A percentile compares a stretch with the other conserved stretches of the same genome.
These are phyloP conservation scores for Penicillium sp. DNA, from an alignment of 2,329 filamentous ascomycete genomes.

Conservation along the genomic window DNA sequence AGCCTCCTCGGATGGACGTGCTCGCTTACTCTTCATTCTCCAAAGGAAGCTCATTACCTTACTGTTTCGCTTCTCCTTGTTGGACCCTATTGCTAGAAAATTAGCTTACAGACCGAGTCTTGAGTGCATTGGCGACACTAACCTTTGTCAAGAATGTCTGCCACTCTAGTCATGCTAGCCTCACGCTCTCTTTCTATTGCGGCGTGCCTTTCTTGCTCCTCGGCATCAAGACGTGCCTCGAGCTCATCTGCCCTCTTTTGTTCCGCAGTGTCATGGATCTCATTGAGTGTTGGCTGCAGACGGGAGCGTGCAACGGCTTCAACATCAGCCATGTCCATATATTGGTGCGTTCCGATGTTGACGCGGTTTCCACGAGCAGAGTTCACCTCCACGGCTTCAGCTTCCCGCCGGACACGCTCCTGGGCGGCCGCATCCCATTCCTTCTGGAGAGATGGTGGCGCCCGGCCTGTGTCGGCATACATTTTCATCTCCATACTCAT, in stretches of 20 bases:
- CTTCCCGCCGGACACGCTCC: slow-evolving; percentile 64
- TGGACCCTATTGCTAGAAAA: slow-evolving; percentile 1
- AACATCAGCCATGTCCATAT: slow-evolving; percentile 74
- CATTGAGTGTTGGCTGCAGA: slow-evolving; percentile 79
- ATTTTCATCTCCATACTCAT: slow-evolving; percentile 80
- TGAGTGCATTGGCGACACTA: slow-evolving; percentile 2
- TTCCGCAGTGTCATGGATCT: slow-evolving; percentile 78
- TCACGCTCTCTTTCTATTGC: slow-evolving; percentile 42
- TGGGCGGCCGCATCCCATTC: slow-evolving; percentile 80
- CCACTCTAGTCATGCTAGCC: slow-evolving; percentile 33
- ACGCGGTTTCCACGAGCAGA: slow-evolving; percentile 54
- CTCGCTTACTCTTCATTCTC: slow-evolving; percentile 29
- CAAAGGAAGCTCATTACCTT: slow-evolving; percentile 28
- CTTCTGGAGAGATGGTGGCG: slow-evolving; percentile 65
- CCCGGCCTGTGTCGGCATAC: slow-evolving; percentile 71
- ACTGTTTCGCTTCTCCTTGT: slow-evolving; percentile 21
- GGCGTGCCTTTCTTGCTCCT: slow-evolving; percentile 63
- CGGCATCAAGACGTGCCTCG: slow-evolving; percentile 62
- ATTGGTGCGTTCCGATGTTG: slow-evolving; percentile 77
- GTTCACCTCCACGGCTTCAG: slow-evolving; percentile 62
- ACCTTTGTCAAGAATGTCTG: slow-evolving; percentile 32
- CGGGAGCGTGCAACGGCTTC: slow-evolving; percentile 74
- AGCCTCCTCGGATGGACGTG: slow-evolving; percentile 1
- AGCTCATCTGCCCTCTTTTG: slow-evolving; percentile 66
- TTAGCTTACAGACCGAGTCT: no score